Percentiles rank a stretch among this genome's conserved stretches.
phyloP scores from a whole-genome alignment of 2,329 filamentous ascomycete species.

The Colletotrichum lentis region DNA sequence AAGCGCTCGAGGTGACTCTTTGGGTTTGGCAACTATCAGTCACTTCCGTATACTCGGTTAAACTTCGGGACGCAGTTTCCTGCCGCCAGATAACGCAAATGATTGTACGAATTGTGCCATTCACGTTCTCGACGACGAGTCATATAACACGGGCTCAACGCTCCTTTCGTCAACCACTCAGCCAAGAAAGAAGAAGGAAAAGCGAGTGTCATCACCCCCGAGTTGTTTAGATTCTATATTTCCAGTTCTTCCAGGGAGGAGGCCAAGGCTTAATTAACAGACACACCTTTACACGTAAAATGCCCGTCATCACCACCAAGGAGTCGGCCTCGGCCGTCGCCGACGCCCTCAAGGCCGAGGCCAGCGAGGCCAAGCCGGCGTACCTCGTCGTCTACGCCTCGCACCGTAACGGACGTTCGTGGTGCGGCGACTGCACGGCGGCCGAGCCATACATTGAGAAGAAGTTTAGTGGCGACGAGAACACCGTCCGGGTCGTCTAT shows the following conservation, averaged over 20 bases:
- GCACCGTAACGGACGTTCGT: conserved; percentile 31
- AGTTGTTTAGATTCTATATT: too few species aligned
- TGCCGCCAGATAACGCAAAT: conserved; percentile 30
- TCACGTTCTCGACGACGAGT: conserved; percentile 9
- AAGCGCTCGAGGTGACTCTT: neutral
- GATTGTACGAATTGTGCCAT: conserved; percentile 26
- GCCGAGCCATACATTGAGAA: conserved; percentile 37
- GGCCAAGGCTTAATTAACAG: too few species aligned
- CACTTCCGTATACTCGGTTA: conserved; percentile 15
- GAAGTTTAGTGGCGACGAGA: conserved; percentile 28
- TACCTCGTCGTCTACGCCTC: conserved; percentile 36
- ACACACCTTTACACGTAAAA: neutral
- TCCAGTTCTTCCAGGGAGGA: neutral
- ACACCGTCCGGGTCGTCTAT: conserved; percentile 31
- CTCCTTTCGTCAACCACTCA: neutral
- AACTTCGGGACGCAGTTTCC: conserved; percentile 23
- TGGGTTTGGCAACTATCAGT: too few species aligned
- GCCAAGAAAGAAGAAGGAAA: neutral
- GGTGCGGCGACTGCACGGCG: conserved; percentile 34
- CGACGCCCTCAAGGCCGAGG: conserved; percentile 29
- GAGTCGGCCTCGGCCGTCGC: conserved; percentile 30
- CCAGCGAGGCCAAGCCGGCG: conserved; percentile 30
- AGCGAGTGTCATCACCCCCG: neutral
- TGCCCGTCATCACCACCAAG: conserved; percentile 34
- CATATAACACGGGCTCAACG: conserved; percentile 1